Evolutionary conservation across 306 rosid genomes (phyloP).

Genomic region (Elaeagnus macrophylla): DNA sequence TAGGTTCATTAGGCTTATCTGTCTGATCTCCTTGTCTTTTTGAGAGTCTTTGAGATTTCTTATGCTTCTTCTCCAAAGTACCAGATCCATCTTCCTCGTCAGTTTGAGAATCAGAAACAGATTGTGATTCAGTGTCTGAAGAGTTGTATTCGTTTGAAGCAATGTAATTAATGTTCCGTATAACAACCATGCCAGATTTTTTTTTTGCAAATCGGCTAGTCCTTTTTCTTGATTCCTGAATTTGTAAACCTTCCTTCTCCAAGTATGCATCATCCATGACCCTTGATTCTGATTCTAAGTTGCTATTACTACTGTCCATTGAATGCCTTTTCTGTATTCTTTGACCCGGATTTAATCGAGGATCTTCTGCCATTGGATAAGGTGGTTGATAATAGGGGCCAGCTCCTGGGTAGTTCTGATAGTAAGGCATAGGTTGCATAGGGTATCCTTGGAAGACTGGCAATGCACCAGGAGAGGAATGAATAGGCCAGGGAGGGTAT

Average conservation of each 20-base stretch:
- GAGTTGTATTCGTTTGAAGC: slow-evolving; percentile 51
- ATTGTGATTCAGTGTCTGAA: slow-evolving; percentile 56
- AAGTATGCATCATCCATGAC: slow-evolving; percentile 48
- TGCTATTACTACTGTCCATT: slow-evolving; percentile 59
- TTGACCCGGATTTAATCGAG: slow-evolving; percentile 41
- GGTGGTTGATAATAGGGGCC: slow-evolving; percentile 67
- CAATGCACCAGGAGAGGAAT: slow-evolving; percentile 67
- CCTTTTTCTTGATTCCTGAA: slow-evolving; percentile 45
- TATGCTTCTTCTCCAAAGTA: slow-evolving; percentile 18
- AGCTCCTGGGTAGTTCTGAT: slow-evolving; percentile 67
- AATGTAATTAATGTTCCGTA: slow-evolving; percentile 86
- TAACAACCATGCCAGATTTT: slow-evolving; percentile 75
- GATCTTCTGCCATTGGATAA: slow-evolving; percentile 58
- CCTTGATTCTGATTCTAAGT: slow-evolving; percentile 48
- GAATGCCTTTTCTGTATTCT: slow-evolving; percentile 61
- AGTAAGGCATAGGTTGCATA: slow-evolving; percentile 91
- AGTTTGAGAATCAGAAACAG: slow-evolving; percentile 53
- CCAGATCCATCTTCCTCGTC: slow-evolving; percentile 45
- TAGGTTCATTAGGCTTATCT: slow-evolving; percentile 38
- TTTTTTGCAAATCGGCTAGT: slow-evolving; percentile 49
- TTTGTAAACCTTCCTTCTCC: slow-evolving; percentile 46
- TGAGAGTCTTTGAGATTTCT: slow-evolving; percentile 36
- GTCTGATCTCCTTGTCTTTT: slow-evolving; percentile 38
- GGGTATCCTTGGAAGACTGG: slow-evolving; percentile 80
- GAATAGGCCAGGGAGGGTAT: slow-evolving; percentile 88